Evolutionary conservation across 768 basidiomycete species (phyloP), one percentile per base, ranked within the genome.

Genomic region (Lentinula edodes): DNA sequence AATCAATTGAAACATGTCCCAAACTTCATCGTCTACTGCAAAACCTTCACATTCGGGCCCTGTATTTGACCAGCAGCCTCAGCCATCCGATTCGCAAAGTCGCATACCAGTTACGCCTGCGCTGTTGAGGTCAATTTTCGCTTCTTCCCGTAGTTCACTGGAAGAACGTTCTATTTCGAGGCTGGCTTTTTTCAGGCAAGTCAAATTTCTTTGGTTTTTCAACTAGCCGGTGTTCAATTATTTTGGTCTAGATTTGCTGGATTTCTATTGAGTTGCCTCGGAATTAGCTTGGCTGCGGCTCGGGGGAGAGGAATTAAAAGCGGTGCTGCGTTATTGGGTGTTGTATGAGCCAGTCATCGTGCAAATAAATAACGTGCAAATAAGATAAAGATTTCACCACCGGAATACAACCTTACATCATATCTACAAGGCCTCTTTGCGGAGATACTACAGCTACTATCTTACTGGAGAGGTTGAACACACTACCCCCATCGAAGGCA

Each of bases 151-250:
- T 13, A 88, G 89, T 0, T 84, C 88, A 2, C 76, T 88, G 60
- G 91, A 94, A 70, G 91, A 94, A 71, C 83, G 92, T 34, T 86
- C 89, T 0, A 86, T 94, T 57, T 94, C 91, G 42, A 83, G 91
- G 13, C 80, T 91, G 56, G 91, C 92, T 35, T 94, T 94, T 77
- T 93, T 93, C 73, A 83, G 92, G 91, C 90, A 71, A 51, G 68
- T 57, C 60, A 60, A 58, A 23, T 46, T 41, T 61, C 43, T 58
- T 56, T 34, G 35, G 50, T 28, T 20, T 48, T 23, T 36, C 58
- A 45, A 10, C 39, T 55, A 35, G 28, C 23, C 60, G 36, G 18
- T 42, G 28, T 56, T 41, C 6, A 54, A 54, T 41, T 41, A 32
- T 42, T 16, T 60, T 16, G 18, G 32, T 18, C 39, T 46, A 93